A percentile compares a stretch with the other conserved stretches of the same genome.
Conservation (phyloP, 2,329 filamentous ascomycete genomes). For the Mariannaea sp. region DNA sequence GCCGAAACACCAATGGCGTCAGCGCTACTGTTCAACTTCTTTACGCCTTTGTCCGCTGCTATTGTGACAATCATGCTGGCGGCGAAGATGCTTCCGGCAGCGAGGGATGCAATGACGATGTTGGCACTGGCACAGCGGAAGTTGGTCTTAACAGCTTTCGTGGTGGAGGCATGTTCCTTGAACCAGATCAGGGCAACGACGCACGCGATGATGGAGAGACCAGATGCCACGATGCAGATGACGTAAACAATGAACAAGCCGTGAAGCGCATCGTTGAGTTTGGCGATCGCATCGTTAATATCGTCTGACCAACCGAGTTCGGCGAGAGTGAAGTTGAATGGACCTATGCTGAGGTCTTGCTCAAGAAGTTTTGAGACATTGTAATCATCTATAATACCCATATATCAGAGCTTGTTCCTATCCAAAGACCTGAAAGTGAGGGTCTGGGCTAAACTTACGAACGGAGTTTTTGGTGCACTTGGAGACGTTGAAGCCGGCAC, state of each 20-base stretch:
- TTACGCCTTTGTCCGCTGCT: slow-evolving; percentile 46
- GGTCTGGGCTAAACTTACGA: slow-evolving; percentile 39
- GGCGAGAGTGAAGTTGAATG: slow-evolving; percentile 50
- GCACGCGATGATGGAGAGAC: slow-evolving; percentile 49
- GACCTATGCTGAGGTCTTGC: slow-evolving; percentile 51
- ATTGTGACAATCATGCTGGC: slow-evolving; percentile 52
- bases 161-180: slow-evolving; percentile 30
- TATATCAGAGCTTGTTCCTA: neutral
- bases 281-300: slow-evolving; percentile 53
- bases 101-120: slow-evolving; percentile 44
- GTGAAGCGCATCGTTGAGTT: slow-evolving; percentile 55
- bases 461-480: slow-evolving; percentile 51
- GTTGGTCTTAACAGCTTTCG: slow-evolving; percentile 17
- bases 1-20: slow-evolving; percentile 52
- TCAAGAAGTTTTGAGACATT: slow-evolving; percentile 55
- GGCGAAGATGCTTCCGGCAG: slow-evolving; percentile 45
- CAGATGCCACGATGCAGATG: slow-evolving; percentile 48
- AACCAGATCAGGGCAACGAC: slow-evolving; percentile 44
- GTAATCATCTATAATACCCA: slow-evolving; percentile 42
- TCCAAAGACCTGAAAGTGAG: too few species aligned
- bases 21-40: slow-evolving; percentile 50
- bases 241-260: slow-evolving; percentile 56
- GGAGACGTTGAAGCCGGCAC: slow-evolving; percentile 48
- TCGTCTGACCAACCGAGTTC: slow-evolving; percentile 51
- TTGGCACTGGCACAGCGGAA: slow-evolving; percentile 38